phyloP scores from a whole-genome alignment of 768 basidiomycete species.

The Candolleomyces efflorescens region DNA sequence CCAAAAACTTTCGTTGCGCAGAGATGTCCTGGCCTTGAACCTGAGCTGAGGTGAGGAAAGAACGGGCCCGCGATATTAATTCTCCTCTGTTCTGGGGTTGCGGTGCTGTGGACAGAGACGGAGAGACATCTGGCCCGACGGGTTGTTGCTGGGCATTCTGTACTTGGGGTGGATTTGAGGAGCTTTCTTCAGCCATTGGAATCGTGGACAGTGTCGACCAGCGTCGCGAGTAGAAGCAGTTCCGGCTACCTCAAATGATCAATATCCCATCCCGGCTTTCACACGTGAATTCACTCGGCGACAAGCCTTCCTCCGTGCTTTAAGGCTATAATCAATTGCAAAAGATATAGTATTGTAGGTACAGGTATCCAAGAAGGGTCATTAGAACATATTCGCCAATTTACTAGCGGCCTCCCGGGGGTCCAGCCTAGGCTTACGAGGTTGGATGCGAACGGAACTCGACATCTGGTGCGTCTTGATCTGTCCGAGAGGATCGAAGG shows the following conservation, averaged over 20 bases:
- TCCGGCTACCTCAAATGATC: not conserved
- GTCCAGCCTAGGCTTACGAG: conserved; percentile 72
- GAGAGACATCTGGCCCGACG: not conserved
- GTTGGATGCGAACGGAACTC: conserved; percentile 67
- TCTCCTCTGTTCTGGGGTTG: conserved; percentile 30
- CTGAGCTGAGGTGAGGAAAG: conserved; percentile 65
- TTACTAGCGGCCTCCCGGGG: conserved; percentile 86
- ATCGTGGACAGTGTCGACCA: not conserved
- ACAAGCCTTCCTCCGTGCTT: not conserved
- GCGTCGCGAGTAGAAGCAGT: not conserved
- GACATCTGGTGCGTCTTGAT: conserved; percentile 62
- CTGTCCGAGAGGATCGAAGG: conserved; percentile 63
- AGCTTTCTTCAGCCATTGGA: not conserved
- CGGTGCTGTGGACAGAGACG: not conserved
- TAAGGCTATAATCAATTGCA: not conserved
- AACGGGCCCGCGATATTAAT: conserved; percentile 50
- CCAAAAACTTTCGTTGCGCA: conserved; percentile 61
- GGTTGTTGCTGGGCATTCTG: not conserved
- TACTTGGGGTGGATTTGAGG: not conserved
- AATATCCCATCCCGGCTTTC: not conserved
- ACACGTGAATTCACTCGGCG: not conserved
- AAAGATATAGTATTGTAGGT: not conserved
- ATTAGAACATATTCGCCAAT: conserved; percentile 82
- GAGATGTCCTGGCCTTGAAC: conserved; percentile 50
- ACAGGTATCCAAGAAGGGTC: not conserved